Base-by-base conservation (phyloP, 2,329 filamentous ascomycete species). In the Knufia fluminis region DNA sequence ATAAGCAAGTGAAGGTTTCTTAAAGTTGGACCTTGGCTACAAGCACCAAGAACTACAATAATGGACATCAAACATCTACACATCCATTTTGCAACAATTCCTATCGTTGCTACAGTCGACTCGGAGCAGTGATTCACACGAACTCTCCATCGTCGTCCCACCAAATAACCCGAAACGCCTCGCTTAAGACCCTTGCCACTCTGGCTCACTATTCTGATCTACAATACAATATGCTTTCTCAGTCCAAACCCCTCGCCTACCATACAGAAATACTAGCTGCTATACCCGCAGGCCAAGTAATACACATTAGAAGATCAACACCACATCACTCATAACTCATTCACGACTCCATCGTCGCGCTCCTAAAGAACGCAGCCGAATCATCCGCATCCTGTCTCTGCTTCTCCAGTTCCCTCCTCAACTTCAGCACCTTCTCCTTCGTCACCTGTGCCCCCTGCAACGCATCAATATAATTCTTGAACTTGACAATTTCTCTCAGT, bases 401-500 rank as follows among this genome's bases (percentile, higher is more conserved):
- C 20, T 47, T n/a, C 16, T 56, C 52, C 28, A 58, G 57, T 42
- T 58, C 51, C 48, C 52, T 54, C 39, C 57, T 56, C 31, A 56
- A 55, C 14, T 61, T 59, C 52, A 88, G 85, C 36, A 96, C 82
- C 62, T 82, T 83, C 40, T 78, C 75, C 63, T 85, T 89, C 48
- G 80, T 75, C 26, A 64, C 69, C 58, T 85, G 79, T 0, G 90
- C 90, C 32, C 79, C 78, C 51, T 81, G 75, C 45, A 98, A 71
- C 28, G 81, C 83, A 65, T 97, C 92, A 58, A 96, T 90, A 62
- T 97, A 98, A 0, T 90, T 97, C 52, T 85, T 77, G 70, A 95
- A 97, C 68, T 97, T 97, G 66, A 97, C 89, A 65, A 94, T 96
- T 70, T 98, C 92, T 31, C 86, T 77, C 10, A 97, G 75, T 35